Percentiles rank a stretch among this genome's conserved stretches.
phyloP scores from a whole-genome alignment of 73 alveolate species.

The Urostyla sp. region DNA sequence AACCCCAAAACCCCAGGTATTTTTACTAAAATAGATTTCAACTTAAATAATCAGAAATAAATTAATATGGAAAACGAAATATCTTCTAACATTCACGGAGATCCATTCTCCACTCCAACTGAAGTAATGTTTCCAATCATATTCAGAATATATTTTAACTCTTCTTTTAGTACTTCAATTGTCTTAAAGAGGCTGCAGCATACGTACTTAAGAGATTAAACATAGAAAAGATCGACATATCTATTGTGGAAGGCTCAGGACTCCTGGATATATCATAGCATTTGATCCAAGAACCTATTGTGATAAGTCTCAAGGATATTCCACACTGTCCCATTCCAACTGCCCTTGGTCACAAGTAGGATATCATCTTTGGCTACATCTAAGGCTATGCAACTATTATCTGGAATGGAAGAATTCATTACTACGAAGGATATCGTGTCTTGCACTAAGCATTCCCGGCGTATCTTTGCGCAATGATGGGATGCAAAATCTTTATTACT shows the following conservation, averaged over 20 bases:
- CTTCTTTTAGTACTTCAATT: slow-evolving; percentile 24
- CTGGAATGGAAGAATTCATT: slow-evolving; percentile 55
- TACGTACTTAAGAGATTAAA: slow-evolving; percentile 17
- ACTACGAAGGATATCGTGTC: slow-evolving; percentile 54
- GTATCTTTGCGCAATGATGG: slow-evolving; percentile 18
- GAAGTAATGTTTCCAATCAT: slow-evolving; percentile 24
- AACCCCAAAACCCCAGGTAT: no score
- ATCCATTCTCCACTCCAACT: slow-evolving; percentile 7
- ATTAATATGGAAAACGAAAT: slow-evolving; percentile 37
- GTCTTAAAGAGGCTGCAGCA: slow-evolving; percentile 32
- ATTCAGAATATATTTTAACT: background rate
- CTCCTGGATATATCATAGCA: slow-evolving; percentile 32
- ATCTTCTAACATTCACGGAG: slow-evolving; percentile 47
- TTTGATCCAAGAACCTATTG: slow-evolving; percentile 21
- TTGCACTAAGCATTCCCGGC: slow-evolving; percentile 53
- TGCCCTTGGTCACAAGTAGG: slow-evolving; percentile 47
- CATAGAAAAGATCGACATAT: slow-evolving; percentile 27
- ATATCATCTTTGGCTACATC: slow-evolving; percentile 1
- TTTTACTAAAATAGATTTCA: no score
- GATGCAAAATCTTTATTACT: slow-evolving; percentile 43
- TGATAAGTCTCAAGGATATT: slow-evolving; percentile 10
- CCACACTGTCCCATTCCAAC: slow-evolving; percentile 60
- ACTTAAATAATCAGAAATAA: no score
- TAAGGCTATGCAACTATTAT: slow-evolving; percentile 31
- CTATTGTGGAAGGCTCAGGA: slow-evolving; percentile 56